Percentiles rank a stretch among this genome's conserved stretches.
Evolutionary conservation across 2,329 filamentous ascomycete genomes (phyloP).

Genomic region (Aureobasidium sp.): DNA sequence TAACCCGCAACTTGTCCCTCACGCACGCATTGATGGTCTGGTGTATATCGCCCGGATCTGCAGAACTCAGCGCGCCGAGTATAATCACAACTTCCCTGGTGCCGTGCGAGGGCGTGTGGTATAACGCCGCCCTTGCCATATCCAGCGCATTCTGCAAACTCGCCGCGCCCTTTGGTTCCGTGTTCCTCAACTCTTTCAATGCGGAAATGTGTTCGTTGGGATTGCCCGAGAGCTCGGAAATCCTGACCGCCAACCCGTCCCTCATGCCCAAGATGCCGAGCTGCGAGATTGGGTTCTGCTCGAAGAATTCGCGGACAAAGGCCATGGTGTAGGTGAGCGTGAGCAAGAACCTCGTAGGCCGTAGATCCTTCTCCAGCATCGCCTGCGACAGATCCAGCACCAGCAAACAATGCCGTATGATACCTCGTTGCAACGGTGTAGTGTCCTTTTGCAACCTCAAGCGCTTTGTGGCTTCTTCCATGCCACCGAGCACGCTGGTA

Average conservation of each 20-base stretch:
- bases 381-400: slow-evolving; percentile 87
- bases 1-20: slow-evolving; percentile 74
- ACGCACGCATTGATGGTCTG: slow-evolving; percentile 74
- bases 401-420: slow-evolving; percentile 90
- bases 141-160: slow-evolving; percentile 86
- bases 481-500: slow-evolving; percentile 26
- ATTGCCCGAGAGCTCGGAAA: slow-evolving; percentile 88
- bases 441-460: slow-evolving; percentile 77
- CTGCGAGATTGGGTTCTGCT: slow-evolving; percentile 97
- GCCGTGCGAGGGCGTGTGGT: slow-evolving; percentile 84
- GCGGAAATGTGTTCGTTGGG: slow-evolving; percentile 77
- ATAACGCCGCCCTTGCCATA: slow-evolving; percentile 87
- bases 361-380: slow-evolving; percentile 91
- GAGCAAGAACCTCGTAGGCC: slow-evolving; percentile 77
- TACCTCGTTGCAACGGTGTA: slow-evolving; percentile 88
- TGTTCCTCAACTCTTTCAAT: slow-evolving; percentile 47
- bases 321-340: slow-evolving; percentile 73
- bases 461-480: slow-evolving; percentile 29
- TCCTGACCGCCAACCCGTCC: slow-evolving; percentile 75
- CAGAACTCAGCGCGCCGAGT: slow-evolving; percentile 81
- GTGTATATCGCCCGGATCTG: slow-evolving; percentile 92
- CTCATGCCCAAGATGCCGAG: slow-evolving; percentile 87
- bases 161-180: slow-evolving; percentile 42
- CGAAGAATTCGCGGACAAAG: slow-evolving; percentile 91
- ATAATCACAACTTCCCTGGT: slow-evolving; percentile 88